Base-by-base conservation (phyloP, 805 yeast genomes). In the Wickerhamiella spandovensis region DNA sequence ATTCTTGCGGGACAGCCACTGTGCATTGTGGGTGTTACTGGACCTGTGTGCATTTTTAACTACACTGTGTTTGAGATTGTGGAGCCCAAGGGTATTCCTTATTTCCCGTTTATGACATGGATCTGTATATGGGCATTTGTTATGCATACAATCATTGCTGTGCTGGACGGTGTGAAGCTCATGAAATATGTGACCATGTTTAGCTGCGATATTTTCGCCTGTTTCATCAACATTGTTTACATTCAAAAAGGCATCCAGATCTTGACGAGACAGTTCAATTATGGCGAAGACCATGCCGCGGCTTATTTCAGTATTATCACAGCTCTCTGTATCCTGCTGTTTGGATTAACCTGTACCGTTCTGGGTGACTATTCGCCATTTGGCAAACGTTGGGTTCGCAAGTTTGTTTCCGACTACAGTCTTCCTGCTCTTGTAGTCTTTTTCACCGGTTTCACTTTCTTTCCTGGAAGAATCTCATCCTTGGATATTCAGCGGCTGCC, bases 51-150 rank as follows among this genome's bases (percentile, higher is more conserved):
- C 1, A 89, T 90, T 53, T 90, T 92, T 72, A 85, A 85, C 61
- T 88, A 87, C 59, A 92, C 97, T 0, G 89, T 92, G 0, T 85
- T 81, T 61, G 82, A 82, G 53, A 72, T 85, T 47, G 73, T 85
- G 37, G 67, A 62, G 21, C 81, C 84, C 0, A 62, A 73, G 52
- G 70, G 61, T 23, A 70, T 59, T 53, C 73, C 64, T 9, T 88
- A 76, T 63, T 88, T 90, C 67, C 87, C 89, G 17, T 90, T 90
- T 64, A 89, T 92, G 95, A 82, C 90, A 62, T 92, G 97, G 97
- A 71, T 90, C 30, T 85, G 88, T 59, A 71, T 92, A 5, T 90
- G 98, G 98, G 75, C 86, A 3, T 82, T 83, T 85, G 72, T 80
- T 12, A 73, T 85, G 68, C 97, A 92, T 67, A 68, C 85, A 23